A percentile compares a stretch with the other conserved stretches of the same genome.
Conservation (phyloP, 306 rosid genomes). For the Begonia masoniana region DNA sequence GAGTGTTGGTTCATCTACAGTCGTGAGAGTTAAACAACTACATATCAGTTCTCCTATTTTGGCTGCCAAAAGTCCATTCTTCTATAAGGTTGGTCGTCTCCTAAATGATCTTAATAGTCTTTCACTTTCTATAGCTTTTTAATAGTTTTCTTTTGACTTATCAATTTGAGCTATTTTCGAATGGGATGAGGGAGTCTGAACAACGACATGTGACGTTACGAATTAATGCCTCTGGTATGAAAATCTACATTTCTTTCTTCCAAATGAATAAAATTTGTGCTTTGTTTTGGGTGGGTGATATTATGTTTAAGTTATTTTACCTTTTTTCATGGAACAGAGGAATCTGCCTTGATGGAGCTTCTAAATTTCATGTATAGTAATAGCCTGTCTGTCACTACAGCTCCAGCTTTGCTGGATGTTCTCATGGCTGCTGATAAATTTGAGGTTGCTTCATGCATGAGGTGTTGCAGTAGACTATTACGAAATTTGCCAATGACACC, state of each 20-base stretch:
- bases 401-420: conserved; percentile 80
- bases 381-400: conserved; percentile 39
- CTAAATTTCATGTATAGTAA: conserved; percentile 87
- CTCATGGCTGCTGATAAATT: conserved; percentile 98
- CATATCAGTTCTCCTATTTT: conserved; percentile 95
- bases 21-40: conserved; percentile 62
- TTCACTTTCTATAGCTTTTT: neutral
- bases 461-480: conserved; percentile 62
- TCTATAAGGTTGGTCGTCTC: conserved; percentile 54
- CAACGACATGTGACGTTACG: conserved; percentile 75
- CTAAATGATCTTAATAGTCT: conserved; percentile 3
- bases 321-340: conserved; percentile 50
- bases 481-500: conserved; percentile 78
- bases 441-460: conserved; percentile 97
- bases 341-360: conserved; percentile 92
- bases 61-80: conserved; percentile 98
- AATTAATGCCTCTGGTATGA: conserved; percentile 74
- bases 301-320: conserved; percentile 3
- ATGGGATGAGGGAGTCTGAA: conserved; percentile 96
- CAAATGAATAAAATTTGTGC: neutral
- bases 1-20: conserved; percentile 67
- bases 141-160: neutral
- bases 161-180: conserved; percentile 66
- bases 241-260: neutral
- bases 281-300: neutral